phyloP scores from a whole-genome alignment of 208 protist species.

The Wallacemonas sp. region DNA sequence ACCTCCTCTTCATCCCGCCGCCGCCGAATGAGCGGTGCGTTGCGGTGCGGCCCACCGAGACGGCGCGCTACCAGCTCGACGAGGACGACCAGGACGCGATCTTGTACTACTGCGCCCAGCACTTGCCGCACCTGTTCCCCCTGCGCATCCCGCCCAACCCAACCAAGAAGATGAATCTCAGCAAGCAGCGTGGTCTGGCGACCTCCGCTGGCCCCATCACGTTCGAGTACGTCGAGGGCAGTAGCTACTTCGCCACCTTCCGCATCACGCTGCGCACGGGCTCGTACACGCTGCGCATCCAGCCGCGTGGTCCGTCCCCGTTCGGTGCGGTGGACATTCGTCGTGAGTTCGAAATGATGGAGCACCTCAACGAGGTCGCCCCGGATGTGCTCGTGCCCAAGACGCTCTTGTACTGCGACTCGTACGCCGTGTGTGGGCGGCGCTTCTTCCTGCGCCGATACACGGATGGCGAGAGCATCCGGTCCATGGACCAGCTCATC shows the following conservation, averaged over 20 bases:
- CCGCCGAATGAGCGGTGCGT: conserved; percentile 48
- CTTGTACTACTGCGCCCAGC: conserved; percentile 71
- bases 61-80: conserved; percentile 51
- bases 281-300: conserved; percentile 72
- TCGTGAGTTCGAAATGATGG: conserved; percentile 72
- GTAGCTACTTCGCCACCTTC: conserved; percentile 64
- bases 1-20: conserved; percentile 67
- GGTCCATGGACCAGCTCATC: conserved; percentile 49
- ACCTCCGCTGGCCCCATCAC: conserved; percentile 63
- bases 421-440: conserved; percentile 59
- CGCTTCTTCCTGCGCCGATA: conserved; percentile 75
- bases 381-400: conserved; percentile 49
- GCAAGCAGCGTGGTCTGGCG: conserved; percentile 51
- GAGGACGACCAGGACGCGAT: conserved; percentile 74
- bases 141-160: conserved; percentile 37
- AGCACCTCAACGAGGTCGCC: conserved; percentile 46
- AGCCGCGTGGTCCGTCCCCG: conserved; percentile 56
- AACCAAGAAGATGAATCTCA: conserved; percentile 34
- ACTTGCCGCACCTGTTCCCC: conserved; percentile 73
- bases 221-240: conserved; percentile 67
- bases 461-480: conserved; percentile 62
- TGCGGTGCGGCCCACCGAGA: conserved; percentile 31
- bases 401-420: conserved; percentile 71
- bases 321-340: conserved; percentile 58
- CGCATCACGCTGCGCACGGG: conserved; percentile 75